Evolutionary conservation across 768 basidiomycete species (phyloP).

Genomic region (Leccinum incarnatum): DNA sequence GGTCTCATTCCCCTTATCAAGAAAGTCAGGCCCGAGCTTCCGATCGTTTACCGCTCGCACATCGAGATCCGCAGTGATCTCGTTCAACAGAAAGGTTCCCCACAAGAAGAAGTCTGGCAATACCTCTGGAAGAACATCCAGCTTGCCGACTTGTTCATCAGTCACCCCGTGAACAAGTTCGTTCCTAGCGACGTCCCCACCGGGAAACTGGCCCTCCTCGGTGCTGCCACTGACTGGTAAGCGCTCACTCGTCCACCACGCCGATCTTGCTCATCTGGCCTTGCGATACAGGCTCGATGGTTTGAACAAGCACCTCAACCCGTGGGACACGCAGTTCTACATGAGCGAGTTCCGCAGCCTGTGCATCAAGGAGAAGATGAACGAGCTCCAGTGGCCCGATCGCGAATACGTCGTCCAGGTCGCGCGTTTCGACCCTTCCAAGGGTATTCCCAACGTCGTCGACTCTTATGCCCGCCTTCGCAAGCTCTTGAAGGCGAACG

Average conservation of each 20-base stretch:
- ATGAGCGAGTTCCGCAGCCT: constrained; percentile 84
- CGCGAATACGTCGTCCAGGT: constrained; percentile 89
- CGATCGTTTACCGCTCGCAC: constrained; percentile 92
- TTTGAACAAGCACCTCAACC: constrained; percentile 82
- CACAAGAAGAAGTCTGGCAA: constrained; percentile 91
- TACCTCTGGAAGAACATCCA: constrained; percentile 94
- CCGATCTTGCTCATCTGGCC: constrained; percentile 1
- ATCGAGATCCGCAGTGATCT: constrained; percentile 92
- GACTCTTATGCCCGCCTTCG: constrained; percentile 88
- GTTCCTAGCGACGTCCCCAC: constrained; percentile 82
- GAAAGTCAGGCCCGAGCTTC: constrained; percentile 77
- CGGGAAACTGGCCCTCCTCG: constrained; percentile 68
- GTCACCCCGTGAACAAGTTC: constrained; percentile 92
- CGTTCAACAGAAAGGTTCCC: constrained; percentile 74
- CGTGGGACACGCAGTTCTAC: constrained; percentile 84
- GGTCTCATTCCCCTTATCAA: constrained; percentile 92
- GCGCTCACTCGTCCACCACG: constrained; percentile 28
- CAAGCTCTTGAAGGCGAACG: constrained; percentile 49
- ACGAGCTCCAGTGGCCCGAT: constrained; percentile 70
- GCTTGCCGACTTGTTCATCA: constrained; percentile 87
- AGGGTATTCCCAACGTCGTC: constrained; percentile 81
- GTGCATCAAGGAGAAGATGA: constrained; percentile 79
- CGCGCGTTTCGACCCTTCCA: constrained; percentile 90
- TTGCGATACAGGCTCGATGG: constrained; percentile 71
- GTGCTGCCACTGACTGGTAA: constrained; percentile 84